These are phyloP conservation scores for Talaromyces thailandensis DNA, from an alignment of 495 filamentous ascomycete species.

Conservation along the genomic window DNA sequence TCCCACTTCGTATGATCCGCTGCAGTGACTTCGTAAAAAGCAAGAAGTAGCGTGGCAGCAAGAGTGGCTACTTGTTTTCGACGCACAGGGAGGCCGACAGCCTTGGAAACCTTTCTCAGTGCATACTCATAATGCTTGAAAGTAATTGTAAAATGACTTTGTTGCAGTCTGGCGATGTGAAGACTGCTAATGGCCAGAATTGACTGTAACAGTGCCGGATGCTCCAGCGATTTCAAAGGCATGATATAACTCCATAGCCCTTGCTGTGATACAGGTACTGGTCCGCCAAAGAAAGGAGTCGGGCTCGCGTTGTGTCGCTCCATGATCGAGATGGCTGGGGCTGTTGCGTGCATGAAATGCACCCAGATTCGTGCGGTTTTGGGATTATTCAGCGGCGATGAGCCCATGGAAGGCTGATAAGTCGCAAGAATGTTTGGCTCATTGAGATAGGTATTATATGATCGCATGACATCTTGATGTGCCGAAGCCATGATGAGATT, in stretches of 20 bases:
- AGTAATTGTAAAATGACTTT: slow-evolving; percentile 62
- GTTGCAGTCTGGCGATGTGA: slow-evolving; percentile 79
- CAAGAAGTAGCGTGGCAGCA: slow-evolving; percentile 79
- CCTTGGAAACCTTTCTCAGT: slow-evolving; percentile 64
- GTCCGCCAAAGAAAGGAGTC: slow-evolving; percentile 56
- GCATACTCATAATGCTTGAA: slow-evolving; percentile 89
- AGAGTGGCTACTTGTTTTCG: slow-evolving; percentile 76
- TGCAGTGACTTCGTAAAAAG: slow-evolving; percentile 89
- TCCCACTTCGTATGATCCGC: slow-evolving; percentile 96
- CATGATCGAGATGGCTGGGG: slow-evolving; percentile 77
- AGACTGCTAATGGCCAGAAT: slow-evolving; percentile 84
- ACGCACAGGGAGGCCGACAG: slow-evolving; percentile 58
- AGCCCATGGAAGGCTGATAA: slow-evolving; percentile 65
- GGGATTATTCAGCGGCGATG: slow-evolving; percentile 74
- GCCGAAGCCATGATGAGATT: slow-evolving; percentile 40
- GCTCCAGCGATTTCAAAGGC: slow-evolving; percentile 72
- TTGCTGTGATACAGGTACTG: slow-evolving; percentile 60
- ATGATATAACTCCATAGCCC: slow-evolving; percentile 84
- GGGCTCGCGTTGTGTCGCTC: slow-evolving; percentile 78
- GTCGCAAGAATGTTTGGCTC: slow-evolving; percentile 64
- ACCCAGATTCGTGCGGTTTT: slow-evolving; percentile 81
- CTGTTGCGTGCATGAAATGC: slow-evolving; percentile 88
- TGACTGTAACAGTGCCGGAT: slow-evolving; percentile 80
- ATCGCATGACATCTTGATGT: slow-evolving; percentile 41
- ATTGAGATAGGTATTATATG: slow-evolving; percentile 58